These are phyloP conservation scores for Fusarium napiforme DNA, from an alignment of 2,329 filamentous ascomycete genomes.

Conservation along the genomic window DNA sequence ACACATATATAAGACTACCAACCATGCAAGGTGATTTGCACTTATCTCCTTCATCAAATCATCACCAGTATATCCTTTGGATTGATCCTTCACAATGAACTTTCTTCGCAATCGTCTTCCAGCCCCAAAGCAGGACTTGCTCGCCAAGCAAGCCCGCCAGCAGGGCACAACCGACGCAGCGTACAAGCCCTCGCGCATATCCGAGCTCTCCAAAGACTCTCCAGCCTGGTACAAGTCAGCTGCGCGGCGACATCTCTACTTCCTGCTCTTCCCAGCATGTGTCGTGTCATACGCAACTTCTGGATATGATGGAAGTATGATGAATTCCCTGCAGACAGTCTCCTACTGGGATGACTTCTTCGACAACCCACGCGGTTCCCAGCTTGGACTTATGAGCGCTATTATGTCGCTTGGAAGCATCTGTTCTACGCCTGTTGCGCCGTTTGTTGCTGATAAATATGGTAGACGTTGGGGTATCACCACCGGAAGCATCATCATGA, in stretches of 20 bases:
- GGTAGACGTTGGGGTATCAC: constrained; percentile 49
- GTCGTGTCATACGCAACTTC: constrained; percentile 52
- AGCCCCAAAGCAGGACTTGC: constrained; percentile 6
- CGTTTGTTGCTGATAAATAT: constrained; percentile 46
- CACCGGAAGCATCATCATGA: constrained; percentile 47
- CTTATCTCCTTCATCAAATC: too few relatives aligned
- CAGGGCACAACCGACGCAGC: constrained; percentile 17
- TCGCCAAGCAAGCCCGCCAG: constrained; percentile 25
- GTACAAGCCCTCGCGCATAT: constrained; percentile 45
- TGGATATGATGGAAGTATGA: constrained; percentile 60
- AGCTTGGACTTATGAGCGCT: constrained; percentile 49
- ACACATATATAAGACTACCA: neutral
- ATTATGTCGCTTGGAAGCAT: constrained; percentile 62
- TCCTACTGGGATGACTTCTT: constrained; percentile 56
- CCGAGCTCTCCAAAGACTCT: constrained; percentile 42
- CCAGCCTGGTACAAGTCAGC: constrained; percentile 47
- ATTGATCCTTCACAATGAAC: neutral
- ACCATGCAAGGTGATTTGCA: neutral
- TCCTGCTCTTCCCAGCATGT: constrained; percentile 49
- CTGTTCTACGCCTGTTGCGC: constrained; percentile 47
- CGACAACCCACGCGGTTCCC: constrained; percentile 47
- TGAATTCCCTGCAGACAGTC: constrained; percentile 60
- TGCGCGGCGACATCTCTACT: constrained; percentile 46
- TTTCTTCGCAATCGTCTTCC: constrained; percentile 9
- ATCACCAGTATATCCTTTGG: fast-evolving